Base-by-base conservation (phyloP, 2,329 filamentous ascomycete species). In the Arthrobotrys iridis region DNA sequence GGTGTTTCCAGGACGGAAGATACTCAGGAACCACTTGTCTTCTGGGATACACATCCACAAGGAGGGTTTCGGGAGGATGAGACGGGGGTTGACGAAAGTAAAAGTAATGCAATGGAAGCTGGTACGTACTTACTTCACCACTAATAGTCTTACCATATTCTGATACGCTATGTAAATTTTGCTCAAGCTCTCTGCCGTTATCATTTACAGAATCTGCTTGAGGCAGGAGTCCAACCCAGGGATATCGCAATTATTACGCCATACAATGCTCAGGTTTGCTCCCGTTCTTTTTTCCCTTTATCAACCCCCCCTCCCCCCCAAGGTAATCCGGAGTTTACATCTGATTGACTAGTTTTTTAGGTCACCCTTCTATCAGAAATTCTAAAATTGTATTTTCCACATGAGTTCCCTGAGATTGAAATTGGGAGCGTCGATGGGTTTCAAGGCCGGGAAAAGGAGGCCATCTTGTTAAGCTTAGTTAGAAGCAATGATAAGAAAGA, bases 351-450 rank as follows among this genome's bases (percentile, higher is more conserved):
- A 57, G 30, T 30, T n/a, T 28, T 50, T 68, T 77, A 96, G 88
- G 87, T 97, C 35, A 90, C 91, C 3, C 83, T 96, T 8, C 85
- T 98, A 59, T 89, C 93, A 10, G 84, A 86, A 37, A 86, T 90
- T 77, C 86, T 99, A 57, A 95, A 94, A 81, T 91, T 95, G 74
- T 84, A 85, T 40, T 96, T 91, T 79, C 91, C 91, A 0, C 92
- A 91, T 8, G 84, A 85, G 41, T 96, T 91, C 79, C 91, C 91
- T 0, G 93, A 91, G 10, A 88, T 99, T 58, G 95, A 99, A 82
- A 85, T 99, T n/a, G 95, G 95, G 33, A 97, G 93, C 79, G 92
- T 99, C 1, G 95, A 99, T 82, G 95, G 94, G 1, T 99, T 99
- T 81, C 95, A 99, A 82, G 95, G 95, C 33, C 88, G 95, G 15